Base-by-base conservation (phyloP, 495 filamentous ascomycete genomes). In the Xylaria bambusicola region DNA sequence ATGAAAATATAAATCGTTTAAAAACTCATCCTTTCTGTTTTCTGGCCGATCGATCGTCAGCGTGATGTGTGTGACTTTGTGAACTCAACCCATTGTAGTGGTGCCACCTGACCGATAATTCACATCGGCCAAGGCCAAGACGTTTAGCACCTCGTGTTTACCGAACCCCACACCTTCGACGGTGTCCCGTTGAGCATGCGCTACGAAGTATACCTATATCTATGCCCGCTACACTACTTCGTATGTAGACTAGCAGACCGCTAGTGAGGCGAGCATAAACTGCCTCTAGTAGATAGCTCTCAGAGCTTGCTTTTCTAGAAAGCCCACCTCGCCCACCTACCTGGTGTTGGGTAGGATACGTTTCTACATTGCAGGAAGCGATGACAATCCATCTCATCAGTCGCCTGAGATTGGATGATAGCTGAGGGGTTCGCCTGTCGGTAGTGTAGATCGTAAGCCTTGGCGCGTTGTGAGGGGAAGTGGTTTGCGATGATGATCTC, bases 401-500 rank as follows among this genome's bases (percentile, higher is more conserved):
- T 31, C 10, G 12, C 13, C 20, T 21, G 41, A 58, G 44, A 41
- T 17, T 38, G 7, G 31, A 17, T 13, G 20, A 21, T 12, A 2
- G 40, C 21, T 49, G 54, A 48, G 44, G 55, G 55, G 55, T 29
- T 56, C 1, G 42, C n/a, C n/a, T 36, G 26, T 55, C 13, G 35
- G 26, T 18, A 15, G 40, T 29, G 53, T 35, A 47, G 53, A 47
- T 45, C 53, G 42, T 18, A 36, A 47, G 53, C 36, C 53, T 56
- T 56, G 53, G 53, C 53, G 29, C 23, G n/a, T 38, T 38, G 40
- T 8, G 38, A 42, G 3, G 38, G 52, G 52, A 54, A 54, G 23
- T 42, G 38, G 38, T 54, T 54, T 54, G 52, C 52, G 52, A 54
- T 31, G 38, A 44, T 9, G 52, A 27, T 27, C 21, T 53, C 7